These are phyloP conservation scores for Nymphaea thermarum DNA, from an alignment of 164 flowering plant genomes.

Conservation along the genomic window DNA sequence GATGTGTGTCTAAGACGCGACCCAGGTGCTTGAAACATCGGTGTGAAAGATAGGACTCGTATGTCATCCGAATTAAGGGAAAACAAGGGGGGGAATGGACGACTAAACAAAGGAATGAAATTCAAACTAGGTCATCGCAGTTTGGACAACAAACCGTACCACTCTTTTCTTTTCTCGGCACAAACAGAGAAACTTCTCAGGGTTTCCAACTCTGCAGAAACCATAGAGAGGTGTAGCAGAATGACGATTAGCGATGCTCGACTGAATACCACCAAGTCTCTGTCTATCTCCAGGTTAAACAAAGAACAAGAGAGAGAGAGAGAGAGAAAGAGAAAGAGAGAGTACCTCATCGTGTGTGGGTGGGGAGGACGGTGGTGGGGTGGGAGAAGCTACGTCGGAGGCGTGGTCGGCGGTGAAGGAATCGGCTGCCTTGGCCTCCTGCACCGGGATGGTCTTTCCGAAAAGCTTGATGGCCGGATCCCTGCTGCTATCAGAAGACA, in stretches of 20 bases:
- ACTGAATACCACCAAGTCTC: background rate
- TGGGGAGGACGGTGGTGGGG: conserved; percentile 13
- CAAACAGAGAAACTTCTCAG: background rate
- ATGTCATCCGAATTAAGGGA: no score
- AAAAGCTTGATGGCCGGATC: conserved; percentile 15
- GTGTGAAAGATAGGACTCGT: no score
- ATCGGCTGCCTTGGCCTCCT: background rate
- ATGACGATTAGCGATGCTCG: background rate
- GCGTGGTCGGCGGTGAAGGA: background rate
- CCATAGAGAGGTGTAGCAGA: background rate
- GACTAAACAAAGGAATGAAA: no score
- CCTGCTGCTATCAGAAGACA: background rate
- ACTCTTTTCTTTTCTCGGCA: background rate
- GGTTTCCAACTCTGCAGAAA: no score
- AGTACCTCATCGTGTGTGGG: conserved; percentile 8
- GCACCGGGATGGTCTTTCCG: conserved; percentile 12
- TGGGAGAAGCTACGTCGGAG: conserved; percentile 12
- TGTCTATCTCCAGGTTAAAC: background rate
- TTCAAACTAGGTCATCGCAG: no score
- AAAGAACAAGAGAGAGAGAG: background rate
- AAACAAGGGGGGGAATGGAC: no score
- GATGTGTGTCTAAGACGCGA: no score
- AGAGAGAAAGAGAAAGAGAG: conserved; percentile 1
- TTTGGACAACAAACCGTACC: background rate
- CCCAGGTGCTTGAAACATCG: no score